phyloP scores from a whole-genome alignment of 2,329 filamentous ascomycete species.

The Talaromyces islandicus region DNA sequence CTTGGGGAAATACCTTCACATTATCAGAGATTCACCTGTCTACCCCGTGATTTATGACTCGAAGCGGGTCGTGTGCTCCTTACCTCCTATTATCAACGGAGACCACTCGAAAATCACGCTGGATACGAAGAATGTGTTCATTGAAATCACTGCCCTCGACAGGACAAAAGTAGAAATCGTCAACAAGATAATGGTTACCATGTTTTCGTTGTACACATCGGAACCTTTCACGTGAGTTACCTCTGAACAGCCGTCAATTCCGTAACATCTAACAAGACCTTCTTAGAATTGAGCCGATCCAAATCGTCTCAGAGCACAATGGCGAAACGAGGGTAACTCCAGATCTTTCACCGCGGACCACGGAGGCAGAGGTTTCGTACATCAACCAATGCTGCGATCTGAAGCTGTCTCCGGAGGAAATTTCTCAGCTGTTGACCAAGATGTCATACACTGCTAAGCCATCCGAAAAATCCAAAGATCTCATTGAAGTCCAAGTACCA shows the following conservation, averaged over 20 bases:
- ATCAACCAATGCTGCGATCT: slow-evolving; percentile 91
- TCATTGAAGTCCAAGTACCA: slow-evolving; percentile 77
- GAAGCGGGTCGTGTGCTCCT: slow-evolving; percentile 78
- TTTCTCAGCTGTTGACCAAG: slow-evolving; percentile 74
- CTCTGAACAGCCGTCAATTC: not conserved
- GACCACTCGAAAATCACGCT: slow-evolving; percentile 94
- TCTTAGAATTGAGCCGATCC: slow-evolving; percentile 71
- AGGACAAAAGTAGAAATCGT: slow-evolving; percentile 95
- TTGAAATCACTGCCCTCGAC: slow-evolving; percentile 94
- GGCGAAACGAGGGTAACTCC: slow-evolving; percentile 74
- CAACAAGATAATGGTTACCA: slow-evolving; percentile 89
- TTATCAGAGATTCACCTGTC: slow-evolving; percentile 86
- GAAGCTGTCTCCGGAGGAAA: slow-evolving; percentile 63
- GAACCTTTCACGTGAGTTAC: slow-evolving; percentile 67
- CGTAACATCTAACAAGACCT: not conserved
- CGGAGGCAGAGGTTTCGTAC: slow-evolving; percentile 83
- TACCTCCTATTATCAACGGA: slow-evolving; percentile 96
- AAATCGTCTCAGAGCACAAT: slow-evolving; percentile 90
- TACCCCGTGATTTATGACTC: slow-evolving; percentile 96
- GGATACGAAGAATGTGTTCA: slow-evolving; percentile 87
- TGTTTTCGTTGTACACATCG: slow-evolving; percentile 89
- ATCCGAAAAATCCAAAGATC: slow-evolving; percentile 60
- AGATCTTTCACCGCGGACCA: slow-evolving; percentile 67
- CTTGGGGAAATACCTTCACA: slow-evolving; percentile 82
- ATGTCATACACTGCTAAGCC: slow-evolving; percentile 84